Conservation (phyloP, 2,329 filamentous ascomycete species). For the Neurospora crassa region DNA sequence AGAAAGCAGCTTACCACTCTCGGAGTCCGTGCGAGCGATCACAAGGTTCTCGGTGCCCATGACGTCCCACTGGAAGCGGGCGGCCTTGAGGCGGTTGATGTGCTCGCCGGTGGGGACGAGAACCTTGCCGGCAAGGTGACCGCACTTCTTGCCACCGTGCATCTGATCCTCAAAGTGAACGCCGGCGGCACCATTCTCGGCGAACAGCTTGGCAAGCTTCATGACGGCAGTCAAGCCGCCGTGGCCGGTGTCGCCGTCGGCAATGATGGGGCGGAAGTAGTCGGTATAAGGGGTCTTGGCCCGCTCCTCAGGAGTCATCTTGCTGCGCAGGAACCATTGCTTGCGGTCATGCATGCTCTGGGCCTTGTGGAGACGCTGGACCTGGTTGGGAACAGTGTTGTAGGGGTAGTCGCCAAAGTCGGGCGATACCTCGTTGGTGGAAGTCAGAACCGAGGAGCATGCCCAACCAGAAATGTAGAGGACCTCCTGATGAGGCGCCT, state of each 20-base stretch:
- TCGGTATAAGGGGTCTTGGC: conserved; percentile 74
- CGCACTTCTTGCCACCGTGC: conserved; percentile 97
- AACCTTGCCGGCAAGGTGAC: conserved; percentile 92
- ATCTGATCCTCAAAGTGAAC: conserved; percentile 98
- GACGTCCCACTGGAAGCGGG: conserved; percentile 95
- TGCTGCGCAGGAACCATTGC: conserved; percentile 78
- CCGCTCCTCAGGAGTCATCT: conserved; percentile 65
- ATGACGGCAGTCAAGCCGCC: conserved; percentile 87
- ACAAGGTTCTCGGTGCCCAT: conserved; percentile 95
- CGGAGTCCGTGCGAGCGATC: conserved; percentile 90
- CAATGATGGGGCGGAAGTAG: conserved; percentile 89
- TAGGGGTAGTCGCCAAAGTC: conserved; percentile 99
- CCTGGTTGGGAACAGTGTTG: conserved; percentile 97
- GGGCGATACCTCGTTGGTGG: conserved; percentile 92
- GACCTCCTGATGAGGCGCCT: conserved; percentile 90
- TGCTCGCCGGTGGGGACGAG: conserved; percentile 90
- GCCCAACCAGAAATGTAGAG: conserved; percentile 97
- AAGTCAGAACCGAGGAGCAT: conserved; percentile 85
- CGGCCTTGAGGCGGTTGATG: conserved; percentile 86
- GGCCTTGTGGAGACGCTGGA: conserved; percentile 90
- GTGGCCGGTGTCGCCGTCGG: conserved; percentile 93
- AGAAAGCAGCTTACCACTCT: conserved; percentile 82
- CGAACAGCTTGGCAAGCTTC: conserved; percentile 94
- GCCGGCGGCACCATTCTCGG: conserved; percentile 89
- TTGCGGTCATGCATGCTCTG: conserved; percentile 96